Base-by-base conservation (phyloP, 441 rosid genomes). In the Brassica balearica region DNA sequence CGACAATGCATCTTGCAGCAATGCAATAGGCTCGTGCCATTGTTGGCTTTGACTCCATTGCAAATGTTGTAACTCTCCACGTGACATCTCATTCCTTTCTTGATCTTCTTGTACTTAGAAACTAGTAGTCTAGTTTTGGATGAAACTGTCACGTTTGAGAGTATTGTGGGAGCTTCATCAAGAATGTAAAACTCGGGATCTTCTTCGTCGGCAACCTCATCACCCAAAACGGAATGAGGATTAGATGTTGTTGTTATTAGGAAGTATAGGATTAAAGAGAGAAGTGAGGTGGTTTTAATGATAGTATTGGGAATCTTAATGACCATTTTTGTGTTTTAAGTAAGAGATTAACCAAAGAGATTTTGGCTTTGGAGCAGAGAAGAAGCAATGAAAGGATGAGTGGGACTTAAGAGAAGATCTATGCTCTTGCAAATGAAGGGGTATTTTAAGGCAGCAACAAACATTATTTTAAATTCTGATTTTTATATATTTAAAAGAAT, bases 1-100 rank as follows among this genome's bases (percentile, higher is more conserved):
- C 92, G 80, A 76, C 97, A 94, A 78, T 90, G 97, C 9, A 10
- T 86, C 90, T 89, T 91, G 90, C 98, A 94, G 15, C 97, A 92
- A 32, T 85, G 36, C 25, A 94, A 80, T 1, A 87, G 51, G 75
- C 88, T 78, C 0, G 91, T 91, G 19, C 97, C 93, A 0, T 90
- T 88, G 81, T 92, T 89, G 0, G 92, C 95, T 0, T 75, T 73
- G 0, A 89, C 81, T 0, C 98, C 93, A 27, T 87, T 82, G 74
- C 98, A 92, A 15, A 89, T 83, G 81, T 82, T 91, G 68, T 75
- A 1, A 0, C 41, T 25, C 9, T 1, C 59, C 1, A 82, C 56
- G 38, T 77, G n/a, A 32, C 96, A 92, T 14, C 27, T 80, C 62
- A 75, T 46, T 3, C 95, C 92, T 80, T 92, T 91, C 81, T 56